These are phyloP conservation scores for Hymenoscyphus repandus DNA, from an alignment of 2,329 filamentous ascomycete species.

Conservation along the genomic window DNA sequence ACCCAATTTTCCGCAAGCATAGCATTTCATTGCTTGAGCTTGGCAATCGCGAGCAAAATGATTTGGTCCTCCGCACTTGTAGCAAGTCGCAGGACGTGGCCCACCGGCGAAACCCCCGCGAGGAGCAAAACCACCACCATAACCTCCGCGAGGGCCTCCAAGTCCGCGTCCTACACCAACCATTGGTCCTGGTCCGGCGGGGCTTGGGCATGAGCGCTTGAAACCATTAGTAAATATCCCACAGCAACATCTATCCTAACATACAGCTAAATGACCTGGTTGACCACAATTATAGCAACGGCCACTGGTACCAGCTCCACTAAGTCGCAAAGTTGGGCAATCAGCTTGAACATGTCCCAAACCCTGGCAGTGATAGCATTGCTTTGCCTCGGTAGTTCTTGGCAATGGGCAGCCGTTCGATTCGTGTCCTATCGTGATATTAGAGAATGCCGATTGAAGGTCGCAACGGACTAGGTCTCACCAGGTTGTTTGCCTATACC, in stretches of 20 bases:
- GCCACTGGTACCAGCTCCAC: conserved; percentile 72
- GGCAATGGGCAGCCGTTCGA: conserved; percentile 96
- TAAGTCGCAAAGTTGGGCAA: conserved; percentile 92
- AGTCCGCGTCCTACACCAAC: conserved; percentile 57
- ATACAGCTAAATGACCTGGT: conserved; percentile 83
- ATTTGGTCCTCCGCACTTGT: conserved; percentile 82
- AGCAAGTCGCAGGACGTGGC: conserved; percentile 64
- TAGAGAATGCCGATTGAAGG: conserved; percentile 8
- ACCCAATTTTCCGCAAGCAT: conserved; percentile 66
- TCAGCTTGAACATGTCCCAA: conserved; percentile 98
- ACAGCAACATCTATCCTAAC: conserved; percentile 30
- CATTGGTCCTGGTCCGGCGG: conserved; percentile 46
- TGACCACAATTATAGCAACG: conserved; percentile 97
- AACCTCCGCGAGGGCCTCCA: conserved; percentile 67
- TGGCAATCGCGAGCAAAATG: conserved; percentile 98
- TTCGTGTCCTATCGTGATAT: conserved; percentile 65
- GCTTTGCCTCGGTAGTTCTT: conserved; percentile 96
- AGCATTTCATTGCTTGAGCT: conserved; percentile 80
- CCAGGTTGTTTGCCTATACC: conserved; percentile 72
- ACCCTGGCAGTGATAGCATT: conserved; percentile 99
- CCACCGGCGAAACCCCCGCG: conserved; percentile 72
- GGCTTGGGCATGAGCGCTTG: conserved; percentile 78
- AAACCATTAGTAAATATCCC: conserved; percentile 17
- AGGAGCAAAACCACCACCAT: conserved; percentile 51
- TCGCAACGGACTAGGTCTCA: conserved; percentile 32